Base-by-base conservation (phyloP, 495 filamentous ascomycete species). In the Neurospora africana region DNA sequence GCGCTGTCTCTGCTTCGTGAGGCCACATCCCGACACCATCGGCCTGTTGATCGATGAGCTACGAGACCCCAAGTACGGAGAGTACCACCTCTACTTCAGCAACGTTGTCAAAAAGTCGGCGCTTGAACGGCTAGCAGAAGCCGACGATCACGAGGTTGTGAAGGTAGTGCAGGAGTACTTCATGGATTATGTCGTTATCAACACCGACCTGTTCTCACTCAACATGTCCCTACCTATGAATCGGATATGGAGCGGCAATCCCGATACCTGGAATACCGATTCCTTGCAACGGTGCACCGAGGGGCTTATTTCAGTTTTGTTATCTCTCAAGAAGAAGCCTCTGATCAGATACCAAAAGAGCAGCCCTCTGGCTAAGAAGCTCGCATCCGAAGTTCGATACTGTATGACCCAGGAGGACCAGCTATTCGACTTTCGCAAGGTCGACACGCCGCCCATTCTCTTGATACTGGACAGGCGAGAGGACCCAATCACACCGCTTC, bases 141-240 rank as follows among this genome's bases (percentile, higher is more conserved):
- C 95, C n/a, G 95, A 99, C 78, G 93, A 97, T 72, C 93, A 99
- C 75, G 95, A 99, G 81, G 94, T 98, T 35, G 95, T 99, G 69
- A 93, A 91, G 70, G 86, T 86, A 19, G 91, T 99, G 9, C 94
- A 97, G 81, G 95, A 99, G 81, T 91, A 97, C 80, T 99, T 98
- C 75, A 92, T 94, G 58, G 95, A 99, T 80, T 99, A 93, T 75
- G 86, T 95, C 68, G 93, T 97, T 75, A 89, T 98, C 78, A 99
- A 99, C 78, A 93, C 95, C 1, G 96, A 98, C 76, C 84, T 99
- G 1, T 95, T 95, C 79, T 92, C 93, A 36, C 80, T 99, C 71
- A 89, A 91, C 72, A 82, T 98, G 41, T 86, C 88, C 2, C 91
- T 88, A 72, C 92, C 94, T 13, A 83, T 89, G 71, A 88, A 93